Conservation (phyloP, 768 basidiomycete genomes). For the Suillus lakei region DNA sequence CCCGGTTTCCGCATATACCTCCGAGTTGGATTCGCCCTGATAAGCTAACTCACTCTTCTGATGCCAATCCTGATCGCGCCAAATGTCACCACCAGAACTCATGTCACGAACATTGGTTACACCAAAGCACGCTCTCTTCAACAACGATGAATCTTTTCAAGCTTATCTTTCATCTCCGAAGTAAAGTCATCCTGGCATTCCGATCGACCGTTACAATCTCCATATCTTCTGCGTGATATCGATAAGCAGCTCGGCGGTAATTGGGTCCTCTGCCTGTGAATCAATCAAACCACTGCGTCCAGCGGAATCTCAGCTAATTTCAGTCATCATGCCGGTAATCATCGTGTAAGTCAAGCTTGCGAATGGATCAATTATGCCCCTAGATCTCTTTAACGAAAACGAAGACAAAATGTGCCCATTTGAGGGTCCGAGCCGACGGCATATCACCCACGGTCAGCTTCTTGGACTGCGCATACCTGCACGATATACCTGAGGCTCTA, state of each 20-base stretch:
- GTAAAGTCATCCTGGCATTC: neutral
- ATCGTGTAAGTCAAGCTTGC: neutral
- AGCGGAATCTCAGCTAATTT: neutral
- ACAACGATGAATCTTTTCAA: neutral
- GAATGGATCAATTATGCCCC: neutral
- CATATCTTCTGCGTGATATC: neutral
- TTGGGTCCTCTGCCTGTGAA: neutral
- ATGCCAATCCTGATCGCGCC: neutral
- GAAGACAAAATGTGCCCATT: neutral
- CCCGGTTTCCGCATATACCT: neutral
- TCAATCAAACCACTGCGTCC: neutral
- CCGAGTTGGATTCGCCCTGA: neutral
- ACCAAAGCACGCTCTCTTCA: neutral
- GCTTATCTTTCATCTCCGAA: constrained; percentile 5
- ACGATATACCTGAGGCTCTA: neutral
- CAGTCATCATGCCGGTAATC: neutral
- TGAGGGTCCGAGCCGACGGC: neutral
- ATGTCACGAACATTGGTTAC: neutral
- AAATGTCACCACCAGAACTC: neutral
- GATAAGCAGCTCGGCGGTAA: neutral
- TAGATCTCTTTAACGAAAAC: neutral
- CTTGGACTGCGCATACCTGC: neutral
- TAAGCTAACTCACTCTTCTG: constrained; percentile 2
- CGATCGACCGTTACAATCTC: neutral
- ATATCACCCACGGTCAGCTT: neutral